Conservation (phyloP, 768 basidiomycete genomes). For the Auriculariales sp. region DNA sequence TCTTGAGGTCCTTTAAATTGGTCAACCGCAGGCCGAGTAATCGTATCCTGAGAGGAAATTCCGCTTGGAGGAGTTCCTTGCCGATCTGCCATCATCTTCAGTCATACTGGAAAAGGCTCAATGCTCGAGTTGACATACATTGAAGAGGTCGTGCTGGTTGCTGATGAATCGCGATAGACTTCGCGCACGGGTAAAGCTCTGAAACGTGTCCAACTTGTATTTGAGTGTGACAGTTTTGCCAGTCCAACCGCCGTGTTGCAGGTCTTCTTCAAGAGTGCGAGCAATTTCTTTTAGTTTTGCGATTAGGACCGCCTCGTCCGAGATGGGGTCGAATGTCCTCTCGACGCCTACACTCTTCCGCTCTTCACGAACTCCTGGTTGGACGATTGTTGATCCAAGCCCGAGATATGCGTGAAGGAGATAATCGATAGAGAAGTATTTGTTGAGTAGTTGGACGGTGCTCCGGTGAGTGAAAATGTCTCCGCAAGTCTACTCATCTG, state of each 20-base stretch:
- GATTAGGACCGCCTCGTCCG: slow-evolving; percentile 50
- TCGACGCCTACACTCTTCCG: slow-evolving; percentile 89
- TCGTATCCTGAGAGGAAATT: slow-evolving; percentile 65
- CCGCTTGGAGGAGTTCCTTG: slow-evolving; percentile 65
- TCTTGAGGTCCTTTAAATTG: slow-evolving; percentile 71
- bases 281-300: slow-evolving; percentile 71
- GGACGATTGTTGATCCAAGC: slow-evolving; percentile 69
- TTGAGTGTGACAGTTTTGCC: slow-evolving; percentile 86
- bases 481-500: slow-evolving; percentile 54
- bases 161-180: slow-evolving; percentile 65
- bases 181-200: slow-evolving; percentile 77
- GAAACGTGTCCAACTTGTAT: slow-evolving; percentile 82
- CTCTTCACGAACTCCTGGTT: slow-evolving; percentile 63
- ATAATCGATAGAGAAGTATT: slow-evolving; percentile 65
- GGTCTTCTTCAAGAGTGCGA: slow-evolving; percentile 65
- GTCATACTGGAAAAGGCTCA: neutral
- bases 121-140: slow-evolving; percentile 27
- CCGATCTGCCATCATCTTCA: slow-evolving; percentile 38
- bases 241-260: slow-evolving; percentile 65
- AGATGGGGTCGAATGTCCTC: slow-evolving; percentile 63
- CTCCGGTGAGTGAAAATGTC: slow-evolving; percentile 73
- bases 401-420: slow-evolving; percentile 75
- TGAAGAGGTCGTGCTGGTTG: slow-evolving; percentile 63
- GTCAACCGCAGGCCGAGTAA: slow-evolving; percentile 82
- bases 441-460: slow-evolving; percentile 68